Base-by-base conservation (phyloP, 345 rosid species). In the Boechera stricta region DNA sequence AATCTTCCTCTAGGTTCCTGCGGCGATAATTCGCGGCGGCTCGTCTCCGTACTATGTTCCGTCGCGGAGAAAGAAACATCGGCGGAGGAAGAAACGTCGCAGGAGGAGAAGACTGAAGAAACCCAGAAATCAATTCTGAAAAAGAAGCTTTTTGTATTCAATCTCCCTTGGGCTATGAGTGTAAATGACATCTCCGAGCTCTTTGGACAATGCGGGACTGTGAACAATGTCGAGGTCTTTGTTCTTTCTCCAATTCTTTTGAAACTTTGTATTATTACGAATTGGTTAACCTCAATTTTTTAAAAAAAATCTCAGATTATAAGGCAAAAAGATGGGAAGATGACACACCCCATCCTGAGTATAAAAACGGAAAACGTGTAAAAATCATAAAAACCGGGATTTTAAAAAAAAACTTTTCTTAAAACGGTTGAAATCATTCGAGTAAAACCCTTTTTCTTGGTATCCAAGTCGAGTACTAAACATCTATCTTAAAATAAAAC, bases 131-230 rank as follows among this genome's bases (percentile, higher is more conserved):
- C 63, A 36, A 83, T 78, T 82, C 55, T 73, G 0, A 90, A 86
- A 85, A 90, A 80, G 75, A 92, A 94, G 88, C 88, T 94, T 3
- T 85, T 72, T 67, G 95, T 92, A 12, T 71, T 75, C 66, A 94
- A 94, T 83, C 88, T 94, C 51, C 95, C 98, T 0, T 87, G 95
- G 97, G 79, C 92, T 63, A 74, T 82, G 78, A 76, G 90, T 52
- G 88, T 86, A 15, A 83, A 16, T 13, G 95, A 92, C 72, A 84
- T 92, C 82, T 88, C 86, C 73, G 67, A 76, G 26, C 86, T 88
- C 38, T 94, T 90, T 31, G 83, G 83, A 80, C 89, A 83, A 81
- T 90, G 92, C 67, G 98, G 98, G 10, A 83, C 86, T 67, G 97
- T 84, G 10, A 41, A 73, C 64, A 90, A 85, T 71, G 94, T 90